Percentiles rank a stretch among this genome's conserved stretches.
phyloP scores from a whole-genome alignment of 2,329 filamentous ascomycete species.

The Xylaria sp. region DNA sequence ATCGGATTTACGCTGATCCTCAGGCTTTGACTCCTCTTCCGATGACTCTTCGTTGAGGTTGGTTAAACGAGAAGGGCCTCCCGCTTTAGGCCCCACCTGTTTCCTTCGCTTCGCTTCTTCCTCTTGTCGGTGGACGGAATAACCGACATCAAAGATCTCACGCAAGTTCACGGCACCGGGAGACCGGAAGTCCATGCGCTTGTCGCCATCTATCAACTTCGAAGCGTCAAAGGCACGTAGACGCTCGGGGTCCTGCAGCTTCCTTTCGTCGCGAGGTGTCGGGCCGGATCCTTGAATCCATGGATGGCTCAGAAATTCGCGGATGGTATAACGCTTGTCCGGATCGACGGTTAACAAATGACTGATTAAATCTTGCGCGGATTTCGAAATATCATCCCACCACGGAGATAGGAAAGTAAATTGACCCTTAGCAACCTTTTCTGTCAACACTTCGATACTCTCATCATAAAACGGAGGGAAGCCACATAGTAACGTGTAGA shows the following conservation, averaged over 20 bases:
- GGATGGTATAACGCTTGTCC: slow-evolving; percentile 93
- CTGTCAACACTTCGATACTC: slow-evolving; percentile 94
- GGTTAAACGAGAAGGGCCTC: slow-evolving; percentile 65
- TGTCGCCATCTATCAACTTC: slow-evolving; percentile 67
- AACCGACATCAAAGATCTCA: slow-evolving; percentile 98
- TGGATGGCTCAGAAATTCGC: slow-evolving; percentile 91
- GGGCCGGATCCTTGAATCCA: slow-evolving; percentile 81
- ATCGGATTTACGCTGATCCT: slow-evolving; percentile 57
- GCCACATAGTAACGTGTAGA: slow-evolving; percentile 96
- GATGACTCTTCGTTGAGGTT: slow-evolving; percentile 77
- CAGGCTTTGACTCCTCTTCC: slow-evolving; percentile 69
- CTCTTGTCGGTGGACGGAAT: slow-evolving; percentile 95
- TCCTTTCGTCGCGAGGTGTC: slow-evolving; percentile 69
- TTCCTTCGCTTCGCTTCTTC: slow-evolving; percentile 94
- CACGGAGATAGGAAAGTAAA: slow-evolving; percentile 98
- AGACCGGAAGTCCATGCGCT: slow-evolving; percentile 90
- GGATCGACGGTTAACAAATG: slow-evolving; percentile 95
- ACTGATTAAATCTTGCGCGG: slow-evolving; percentile 91
- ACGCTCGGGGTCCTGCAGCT: slow-evolving; percentile 57
- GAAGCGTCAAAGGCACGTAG: slow-evolving; percentile 68
- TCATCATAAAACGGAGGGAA: slow-evolving; percentile 99
- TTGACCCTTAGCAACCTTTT: slow-evolving; percentile 96
- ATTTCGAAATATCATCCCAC: slow-evolving; percentile 99
- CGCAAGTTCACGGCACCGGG: slow-evolving; percentile 94
- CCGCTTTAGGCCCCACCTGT: slow-evolving; percentile 79